Percentiles rank a stretch among this genome's conserved stretches.
phyloP scores from a whole-genome alignment of 208 protist genomes.

The Trypanosoma avium region DNA sequence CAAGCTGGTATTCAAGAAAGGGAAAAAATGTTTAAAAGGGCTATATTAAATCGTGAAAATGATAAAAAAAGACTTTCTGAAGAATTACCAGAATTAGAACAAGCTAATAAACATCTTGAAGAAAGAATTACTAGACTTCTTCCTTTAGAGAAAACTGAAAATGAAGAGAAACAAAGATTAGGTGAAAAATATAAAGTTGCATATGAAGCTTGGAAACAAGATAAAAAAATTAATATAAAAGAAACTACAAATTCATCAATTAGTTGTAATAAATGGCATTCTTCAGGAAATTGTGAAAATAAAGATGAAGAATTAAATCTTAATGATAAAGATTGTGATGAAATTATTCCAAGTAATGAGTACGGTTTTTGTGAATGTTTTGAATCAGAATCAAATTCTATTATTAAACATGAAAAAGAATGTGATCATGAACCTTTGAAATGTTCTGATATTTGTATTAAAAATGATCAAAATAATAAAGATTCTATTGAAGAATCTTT shows the following conservation, averaged over 20 bases:
- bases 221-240: constrained; percentile 12
- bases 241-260: background rate
- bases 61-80: constrained; percentile 21
- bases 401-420: constrained; percentile 9
- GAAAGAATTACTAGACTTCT: constrained; percentile 14
- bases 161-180: constrained; percentile 30
- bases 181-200: constrained; percentile 27
- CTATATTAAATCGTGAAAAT: constrained; percentile 23
- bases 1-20: constrained; percentile 19
- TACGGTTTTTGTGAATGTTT: constrained; percentile 70
- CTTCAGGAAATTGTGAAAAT: constrained; percentile 40
- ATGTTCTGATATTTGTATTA: constrained; percentile 55
- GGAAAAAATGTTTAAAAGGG: constrained; percentile 32
- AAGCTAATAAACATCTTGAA: constrained; percentile 9
- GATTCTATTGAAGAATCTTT: background rate
- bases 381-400: constrained; percentile 3
- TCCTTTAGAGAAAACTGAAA: constrained; percentile 28
- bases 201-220: constrained; percentile 16
- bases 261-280: constrained; percentile 40
- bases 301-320: constrained; percentile 15
- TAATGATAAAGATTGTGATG: constrained; percentile 42
- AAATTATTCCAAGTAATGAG: constrained; percentile 22
- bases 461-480: constrained; percentile 31
- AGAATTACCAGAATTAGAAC: constrained; percentile 22
- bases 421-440: constrained; percentile 43